Percentiles rank a stretch among this genome's conserved stretches.
Evolutionary conservation across 768 basidiomycete genomes (phyloP).

Genomic region (Lentinula sp.): DNA sequence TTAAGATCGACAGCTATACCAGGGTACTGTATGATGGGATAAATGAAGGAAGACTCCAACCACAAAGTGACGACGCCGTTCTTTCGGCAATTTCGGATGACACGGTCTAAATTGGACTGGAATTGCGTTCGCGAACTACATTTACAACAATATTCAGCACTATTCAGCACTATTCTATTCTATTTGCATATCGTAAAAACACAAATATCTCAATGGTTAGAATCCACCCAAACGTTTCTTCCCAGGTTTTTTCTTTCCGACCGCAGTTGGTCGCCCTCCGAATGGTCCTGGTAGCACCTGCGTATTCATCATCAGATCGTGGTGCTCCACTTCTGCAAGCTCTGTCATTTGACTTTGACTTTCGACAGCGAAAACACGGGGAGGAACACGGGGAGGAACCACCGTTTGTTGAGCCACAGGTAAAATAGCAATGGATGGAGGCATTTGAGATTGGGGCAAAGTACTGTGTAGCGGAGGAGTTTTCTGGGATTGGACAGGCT

Average conservation of each 20-base stretch:
- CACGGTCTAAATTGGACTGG: neutral
- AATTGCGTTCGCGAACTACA: neutral
- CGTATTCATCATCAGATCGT: constrained; percentile 53
- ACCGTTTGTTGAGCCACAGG: neutral
- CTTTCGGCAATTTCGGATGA: neutral
- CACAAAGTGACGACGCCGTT: neutral
- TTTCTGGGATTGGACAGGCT: constrained; percentile 5
- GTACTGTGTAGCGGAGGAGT: neutral
- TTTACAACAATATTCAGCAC: neutral
- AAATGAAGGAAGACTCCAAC: neutral
- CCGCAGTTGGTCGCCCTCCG: constrained; percentile 48
- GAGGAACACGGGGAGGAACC: neutral
- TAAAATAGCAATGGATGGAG: neutral
- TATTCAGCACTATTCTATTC: neutral
- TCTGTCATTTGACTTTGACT: constrained; percentile 3
- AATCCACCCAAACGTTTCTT: constrained; percentile 78
- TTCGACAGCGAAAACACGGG: neutral
- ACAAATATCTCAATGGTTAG: neutral
- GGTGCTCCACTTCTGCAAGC: constrained; percentile 16
- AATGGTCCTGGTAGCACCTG: constrained; percentile 67
- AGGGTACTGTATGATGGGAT: constrained; percentile 4
- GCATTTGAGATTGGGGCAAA: neutral
- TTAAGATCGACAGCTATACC: constrained; percentile 7
- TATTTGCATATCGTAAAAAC: too few species aligned
- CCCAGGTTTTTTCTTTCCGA: constrained; percentile 44